phyloP scores from a whole-genome alignment of 352 stramenopile species.

The Sclerospora graminicola region DNA sequence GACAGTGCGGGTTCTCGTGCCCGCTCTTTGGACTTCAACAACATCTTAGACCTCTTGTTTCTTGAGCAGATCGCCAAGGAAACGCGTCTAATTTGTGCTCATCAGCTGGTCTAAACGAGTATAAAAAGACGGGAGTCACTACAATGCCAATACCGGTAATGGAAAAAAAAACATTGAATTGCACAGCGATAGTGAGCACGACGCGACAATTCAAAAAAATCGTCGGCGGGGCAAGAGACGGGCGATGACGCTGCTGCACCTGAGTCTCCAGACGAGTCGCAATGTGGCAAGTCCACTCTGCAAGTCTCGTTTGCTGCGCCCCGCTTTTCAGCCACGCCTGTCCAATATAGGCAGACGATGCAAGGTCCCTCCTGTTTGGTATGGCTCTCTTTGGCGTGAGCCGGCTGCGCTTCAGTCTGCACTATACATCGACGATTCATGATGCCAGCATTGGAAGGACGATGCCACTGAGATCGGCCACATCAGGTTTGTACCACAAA shows the following conservation, averaged over 20 bases:
- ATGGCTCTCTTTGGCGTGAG: conserved; percentile 10
- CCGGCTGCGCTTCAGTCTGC: conserved; percentile 15
- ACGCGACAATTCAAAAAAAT: conserved; percentile 17
- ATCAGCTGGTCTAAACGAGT: too few relatives aligned
- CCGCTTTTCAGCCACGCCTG: background rate
- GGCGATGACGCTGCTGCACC: background rate
- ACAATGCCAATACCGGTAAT: conserved; percentile 9
- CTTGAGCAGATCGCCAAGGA: too few relatives aligned
- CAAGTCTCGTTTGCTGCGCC: background rate
- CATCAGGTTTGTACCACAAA: too few relatives aligned
- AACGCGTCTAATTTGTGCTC: too few relatives aligned
- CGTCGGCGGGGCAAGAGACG: conserved; percentile 7
- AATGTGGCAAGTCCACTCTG: conserved; percentile 1
- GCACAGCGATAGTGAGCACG: conserved; percentile 2
- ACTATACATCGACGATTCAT: conserved; percentile 6
- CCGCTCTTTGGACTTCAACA: conserved; percentile 8
- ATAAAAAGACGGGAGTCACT: too few relatives aligned
- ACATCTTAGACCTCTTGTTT: background rate
- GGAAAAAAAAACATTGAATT: conserved; percentile 2
- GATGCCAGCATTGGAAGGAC: background rate
- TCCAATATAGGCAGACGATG: conserved; percentile 14
- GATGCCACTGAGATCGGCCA: too few relatives aligned
- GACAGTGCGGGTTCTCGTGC: background rate
- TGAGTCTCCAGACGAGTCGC: conserved; percentile 15
- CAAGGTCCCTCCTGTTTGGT: conserved; percentile 17